Percentiles rank a stretch among this genome's conserved stretches.
Conservation (phyloP, 441 rosid species). For the Capsella rubella region DNA sequence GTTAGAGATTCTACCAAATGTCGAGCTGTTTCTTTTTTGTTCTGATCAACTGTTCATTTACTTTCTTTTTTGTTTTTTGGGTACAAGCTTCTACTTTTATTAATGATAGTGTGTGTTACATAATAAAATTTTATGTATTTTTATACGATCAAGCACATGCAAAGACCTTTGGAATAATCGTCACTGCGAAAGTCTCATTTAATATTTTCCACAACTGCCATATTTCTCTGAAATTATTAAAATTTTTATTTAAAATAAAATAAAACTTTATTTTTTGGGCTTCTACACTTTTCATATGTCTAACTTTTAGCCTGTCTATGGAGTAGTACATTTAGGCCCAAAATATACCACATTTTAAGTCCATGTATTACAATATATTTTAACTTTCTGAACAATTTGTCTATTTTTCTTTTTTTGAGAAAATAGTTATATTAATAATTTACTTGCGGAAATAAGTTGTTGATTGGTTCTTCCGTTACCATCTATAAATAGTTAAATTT, state of each 20-base stretch:
- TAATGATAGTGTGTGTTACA: neutral
- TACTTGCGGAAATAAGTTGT: no score
- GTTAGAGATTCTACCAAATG: conserved; percentile 35
- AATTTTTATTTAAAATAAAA: neutral
- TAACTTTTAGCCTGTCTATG: no score
- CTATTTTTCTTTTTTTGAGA: no score
- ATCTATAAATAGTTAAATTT: no score
- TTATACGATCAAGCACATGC: conserved; percentile 38
- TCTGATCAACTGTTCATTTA: conserved; percentile 30
- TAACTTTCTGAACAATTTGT: no score
- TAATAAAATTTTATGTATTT: neutral
- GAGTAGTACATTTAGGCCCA: neutral
- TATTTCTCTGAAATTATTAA: neutral
- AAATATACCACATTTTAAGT: neutral
- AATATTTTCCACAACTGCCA: conserved; percentile 24
- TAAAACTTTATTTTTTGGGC: conserved; percentile 2
- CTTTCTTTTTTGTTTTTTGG: conserved; percentile 10
- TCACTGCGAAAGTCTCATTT: conserved; percentile 35
- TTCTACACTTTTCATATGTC: neutral
- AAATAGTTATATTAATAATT: no score
- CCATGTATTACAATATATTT: no score
- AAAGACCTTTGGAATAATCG: conserved; percentile 40
- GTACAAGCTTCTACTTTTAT: neutral
- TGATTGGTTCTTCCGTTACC: no score
- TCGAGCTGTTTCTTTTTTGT: conserved; percentile 45